Conservation (phyloP, 805 yeast species). For the Debaryomyces tyrocola region DNA sequence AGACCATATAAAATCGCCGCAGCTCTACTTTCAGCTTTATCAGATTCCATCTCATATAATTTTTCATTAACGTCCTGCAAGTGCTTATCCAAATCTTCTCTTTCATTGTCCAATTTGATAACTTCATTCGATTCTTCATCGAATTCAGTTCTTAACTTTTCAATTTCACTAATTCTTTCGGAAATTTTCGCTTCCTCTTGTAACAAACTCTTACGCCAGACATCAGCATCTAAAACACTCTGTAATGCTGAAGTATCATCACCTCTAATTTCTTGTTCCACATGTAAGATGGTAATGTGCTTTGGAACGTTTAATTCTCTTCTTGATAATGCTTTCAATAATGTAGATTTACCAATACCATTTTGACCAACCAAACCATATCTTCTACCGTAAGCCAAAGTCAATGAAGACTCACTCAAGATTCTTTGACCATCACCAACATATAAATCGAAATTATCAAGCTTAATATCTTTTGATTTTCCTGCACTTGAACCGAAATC, state of each 20-base stretch:
- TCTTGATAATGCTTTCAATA: conserved; percentile 85
- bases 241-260: conserved; percentile 90
- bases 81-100: conserved; percentile 79
- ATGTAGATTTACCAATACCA: conserved; percentile 98
- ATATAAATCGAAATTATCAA: conserved; percentile 89
- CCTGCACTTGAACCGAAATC: conserved; percentile 85
- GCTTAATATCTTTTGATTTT: conserved; percentile 92
- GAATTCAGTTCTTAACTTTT: conserved; percentile 63
- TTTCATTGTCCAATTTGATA: conserved; percentile 82
- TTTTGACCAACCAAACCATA: conserved; percentile 98
- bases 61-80: conserved; percentile 79
- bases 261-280: conserved; percentile 95
- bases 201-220: conserved; percentile 91
- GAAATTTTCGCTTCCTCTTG: conserved; percentile 73
- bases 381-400: conserved; percentile 88
- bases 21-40: conserved; percentile 96
- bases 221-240: conserved; percentile 98
- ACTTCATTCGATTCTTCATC: conserved; percentile 75
- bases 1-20: conserved; percentile 90
- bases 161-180: conserved; percentile 75
- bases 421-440: conserved; percentile 97
- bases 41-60: conserved; percentile 90
- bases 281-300: conserved; percentile 93
- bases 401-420: conserved; percentile 80
- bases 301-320: conserved; percentile 94